Base-by-base conservation (phyloP, 306 rosid species). In the Pyrus bretschneideri region DNA sequence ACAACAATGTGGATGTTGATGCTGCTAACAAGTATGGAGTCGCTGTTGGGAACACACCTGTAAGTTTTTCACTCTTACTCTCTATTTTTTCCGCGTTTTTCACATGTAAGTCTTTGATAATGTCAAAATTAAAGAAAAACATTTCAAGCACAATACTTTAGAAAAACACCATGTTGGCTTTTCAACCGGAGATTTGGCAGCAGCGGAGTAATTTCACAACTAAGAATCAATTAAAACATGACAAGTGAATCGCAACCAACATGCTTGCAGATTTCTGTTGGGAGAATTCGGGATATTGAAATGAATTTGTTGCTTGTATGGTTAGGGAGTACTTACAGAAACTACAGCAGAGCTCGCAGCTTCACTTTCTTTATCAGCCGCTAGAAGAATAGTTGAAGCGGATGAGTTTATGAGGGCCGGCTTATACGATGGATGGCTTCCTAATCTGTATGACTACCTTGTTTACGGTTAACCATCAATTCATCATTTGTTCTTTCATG, bases 371-470 rank as follows among this genome's bases (percentile, higher is more conserved):
- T 35, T 96, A 78, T 79, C 98, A 3, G 99, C 99, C 62, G 91
- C 99, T 45, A 91, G 99, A 85, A 96, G 99, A 85, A 92, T 96
- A 68, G 99, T 96, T 67, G 99, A 96, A 87, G 99, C 99, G 5
- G 98, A 96, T 83, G 96, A 85, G 84, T 96, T 96, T 87, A 96
- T 96, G 99, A 96, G 99, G 85, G 96, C 93, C 10, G 99, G 97
- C 64, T 81, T 88, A 76, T 96, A 96, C 76, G 99, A 96, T 67
- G 98, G 99, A 83, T 96, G 98, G 98, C 99, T 96, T 68, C 99
- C 99, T 71, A 81, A 92, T 87, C 82, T 96, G 99, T 96, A 89
- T 78, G 91, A 33, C 72, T 62, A 51, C 35, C 45, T 18, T 73
- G 70, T 61, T 60, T 74, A 35, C 18, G 46, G 27, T n/a, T 23